A percentile compares a stretch with the other conserved stretches of the same genome.
Conservation (phyloP, 441 rosid species). For the Kokia cookei region DNA sequence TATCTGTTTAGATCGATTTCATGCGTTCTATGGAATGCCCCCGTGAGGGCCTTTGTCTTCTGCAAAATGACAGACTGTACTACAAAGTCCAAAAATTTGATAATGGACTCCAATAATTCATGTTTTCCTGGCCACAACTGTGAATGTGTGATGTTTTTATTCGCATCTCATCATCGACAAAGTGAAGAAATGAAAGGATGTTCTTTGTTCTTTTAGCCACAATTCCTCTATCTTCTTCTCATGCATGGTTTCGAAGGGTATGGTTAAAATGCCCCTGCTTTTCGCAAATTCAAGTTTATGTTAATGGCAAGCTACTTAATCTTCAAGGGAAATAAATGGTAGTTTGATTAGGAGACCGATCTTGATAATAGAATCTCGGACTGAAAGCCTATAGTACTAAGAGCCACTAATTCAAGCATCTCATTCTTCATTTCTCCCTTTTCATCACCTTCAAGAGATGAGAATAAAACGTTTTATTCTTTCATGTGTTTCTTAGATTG, state of each 20-base stretch:
- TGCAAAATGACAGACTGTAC: constrained; percentile 7
- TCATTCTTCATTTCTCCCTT: constrained; percentile 21
- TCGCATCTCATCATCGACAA: not conserved
- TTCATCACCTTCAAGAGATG: not conserved
- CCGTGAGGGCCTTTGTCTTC: constrained; percentile 4
- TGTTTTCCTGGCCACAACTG: constrained; percentile 5
- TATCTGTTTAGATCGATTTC: constrained; percentile 9
- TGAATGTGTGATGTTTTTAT: not conserved
- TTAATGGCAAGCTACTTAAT: not conserved
- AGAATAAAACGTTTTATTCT: not conserved
- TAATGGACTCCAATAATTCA: constrained; percentile 6
- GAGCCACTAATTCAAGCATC: constrained; percentile 41
- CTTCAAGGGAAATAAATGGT: not conserved
- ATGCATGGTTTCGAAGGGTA: not conserved
- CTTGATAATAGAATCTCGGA: constrained; percentile 25
- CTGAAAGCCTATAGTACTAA: constrained; percentile 4
- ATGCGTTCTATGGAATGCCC: not conserved
- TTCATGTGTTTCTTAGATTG: not conserved
- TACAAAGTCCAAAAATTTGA: not conserved
- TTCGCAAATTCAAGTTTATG: not conserved
- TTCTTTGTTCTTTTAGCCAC: not conserved
- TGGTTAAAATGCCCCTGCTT: constrained; percentile 5
- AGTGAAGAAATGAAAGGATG: not conserved
- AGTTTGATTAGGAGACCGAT: constrained; percentile 19
- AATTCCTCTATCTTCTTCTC: not conserved